Evolutionary conservation across 306 rosid genomes (phyloP).

Genomic region (Biancaea sappan): DNA sequence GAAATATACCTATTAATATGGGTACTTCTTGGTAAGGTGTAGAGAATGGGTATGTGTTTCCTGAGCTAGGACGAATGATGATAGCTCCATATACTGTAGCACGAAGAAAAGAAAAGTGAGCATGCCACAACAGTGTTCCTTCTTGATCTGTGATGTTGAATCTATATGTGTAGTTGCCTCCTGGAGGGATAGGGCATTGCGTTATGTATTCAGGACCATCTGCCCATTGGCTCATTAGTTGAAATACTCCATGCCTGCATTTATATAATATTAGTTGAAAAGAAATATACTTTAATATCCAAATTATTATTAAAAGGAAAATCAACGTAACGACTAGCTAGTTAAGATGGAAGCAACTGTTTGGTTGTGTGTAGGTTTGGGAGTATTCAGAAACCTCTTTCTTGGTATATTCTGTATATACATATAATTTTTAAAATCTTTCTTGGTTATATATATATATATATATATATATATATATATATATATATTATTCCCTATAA

Average conservation of each 20-base stretch:
- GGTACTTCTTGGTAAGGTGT: slow-evolving; percentile 43
- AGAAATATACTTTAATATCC: too few relatives aligned
- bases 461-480: too few relatives aligned
- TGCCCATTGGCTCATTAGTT: slow-evolving; percentile 52
- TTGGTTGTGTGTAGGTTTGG: too few relatives aligned
- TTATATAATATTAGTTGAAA: too few relatives aligned
- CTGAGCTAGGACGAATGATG: slow-evolving; percentile 41
- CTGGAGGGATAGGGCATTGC: slow-evolving; percentile 53
- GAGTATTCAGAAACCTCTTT: too few relatives aligned
- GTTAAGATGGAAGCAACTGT: background rate
- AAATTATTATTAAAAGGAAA: background rate
- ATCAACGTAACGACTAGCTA: too few relatives aligned
- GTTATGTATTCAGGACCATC: slow-evolving; percentile 59
- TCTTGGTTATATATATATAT: too few relatives aligned
- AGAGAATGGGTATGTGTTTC: slow-evolving; percentile 33
- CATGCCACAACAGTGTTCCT: slow-evolving; percentile 71
- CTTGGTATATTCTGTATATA: too few relatives aligned
- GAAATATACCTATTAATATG: slow-evolving; percentile 42
- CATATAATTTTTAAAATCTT: too few relatives aligned
- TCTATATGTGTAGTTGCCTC: slow-evolving; percentile 39
- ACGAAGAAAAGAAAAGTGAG: slow-evolving; percentile 52
- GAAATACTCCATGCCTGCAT: slow-evolving; percentile 63
- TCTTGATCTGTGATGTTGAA: slow-evolving; percentile 55
- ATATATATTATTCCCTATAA: too few relatives aligned
- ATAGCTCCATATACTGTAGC: slow-evolving; percentile 65